Percentiles rank a stretch among this genome's conserved stretches.
Evolutionary conservation across 352 stramenopile genomes (phyloP).

Genomic region (Phytophthora fragariaefolia): DNA sequence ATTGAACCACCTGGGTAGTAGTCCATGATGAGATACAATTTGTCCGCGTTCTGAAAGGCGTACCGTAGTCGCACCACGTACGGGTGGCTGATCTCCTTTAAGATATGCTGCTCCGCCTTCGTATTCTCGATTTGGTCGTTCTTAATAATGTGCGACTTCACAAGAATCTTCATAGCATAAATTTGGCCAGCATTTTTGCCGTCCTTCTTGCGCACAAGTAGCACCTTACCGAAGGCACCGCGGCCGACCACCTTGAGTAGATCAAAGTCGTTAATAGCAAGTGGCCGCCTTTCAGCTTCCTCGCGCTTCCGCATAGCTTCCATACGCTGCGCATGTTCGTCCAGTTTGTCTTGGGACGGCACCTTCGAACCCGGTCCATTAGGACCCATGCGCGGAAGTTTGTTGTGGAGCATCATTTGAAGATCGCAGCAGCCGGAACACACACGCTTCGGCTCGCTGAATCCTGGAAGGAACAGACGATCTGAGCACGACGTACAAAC

Average conservation of each 20-base stretch:
- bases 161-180: constrained; percentile 96
- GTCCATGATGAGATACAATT: constrained; percentile 98
- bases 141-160: constrained; percentile 93
- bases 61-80: constrained; percentile 88
- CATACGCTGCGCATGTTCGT: constrained; percentile 70
- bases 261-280: constrained; percentile 95
- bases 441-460: constrained; percentile 88
- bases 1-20: constrained; percentile 93
- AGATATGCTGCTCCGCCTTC: constrained; percentile 90
- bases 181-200: constrained; percentile 87
- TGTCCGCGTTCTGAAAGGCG: constrained; percentile 89
- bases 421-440: constrained; percentile 87
- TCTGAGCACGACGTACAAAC: constrained; percentile 90
- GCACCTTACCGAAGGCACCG: constrained; percentile 95
- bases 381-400: constrained; percentile 67
- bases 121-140: constrained; percentile 95
- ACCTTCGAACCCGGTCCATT: constrained; percentile 30
- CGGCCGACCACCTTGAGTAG: constrained; percentile 96
- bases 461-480: constrained; percentile 84
- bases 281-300: constrained; percentile 68
- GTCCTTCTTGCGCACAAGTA: constrained; percentile 94
- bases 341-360: constrained; percentile 66
- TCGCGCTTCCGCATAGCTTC: constrained; percentile 85
- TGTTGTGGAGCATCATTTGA: constrained; percentile 91
- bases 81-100: constrained; percentile 91